Evolutionary conservation across 2,329 filamentous ascomycete genomes (phyloP).

Genomic region (Fusarium continuum): DNA sequence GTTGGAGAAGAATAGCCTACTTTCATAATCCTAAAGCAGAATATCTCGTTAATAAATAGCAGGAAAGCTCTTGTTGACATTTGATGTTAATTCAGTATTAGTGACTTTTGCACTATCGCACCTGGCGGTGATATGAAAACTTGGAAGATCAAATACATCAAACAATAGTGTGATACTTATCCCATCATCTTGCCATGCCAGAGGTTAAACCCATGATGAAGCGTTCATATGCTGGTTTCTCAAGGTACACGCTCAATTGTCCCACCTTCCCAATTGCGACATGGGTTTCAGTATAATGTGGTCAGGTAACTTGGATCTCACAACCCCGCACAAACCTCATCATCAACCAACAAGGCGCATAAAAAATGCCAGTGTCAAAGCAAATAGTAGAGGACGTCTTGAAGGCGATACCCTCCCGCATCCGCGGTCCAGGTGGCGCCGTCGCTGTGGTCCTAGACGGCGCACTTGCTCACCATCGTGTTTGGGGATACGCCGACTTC

Average conservation of each 20-base stretch:
- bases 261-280: constrained; percentile 28
- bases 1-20: no score
- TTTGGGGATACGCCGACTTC: constrained; percentile 33
- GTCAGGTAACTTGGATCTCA: not conserved
- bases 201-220: not conserved
- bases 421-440: constrained; percentile 28
- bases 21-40: no score
- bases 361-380: constrained; percentile 20
- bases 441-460: constrained; percentile 26
- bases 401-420: constrained; percentile 14
- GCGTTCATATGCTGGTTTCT: not conserved
- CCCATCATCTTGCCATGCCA: no score
- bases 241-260: constrained; percentile 2
- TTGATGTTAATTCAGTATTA: no score
- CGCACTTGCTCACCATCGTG: constrained; percentile 8
- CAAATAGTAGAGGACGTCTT: constrained; percentile 15
- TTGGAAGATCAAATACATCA: no score
- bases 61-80: no score
- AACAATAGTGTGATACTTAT: no score
- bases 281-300: not conserved
- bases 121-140: no score
- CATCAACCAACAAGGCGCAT: not conserved
- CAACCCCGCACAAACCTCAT: constrained; percentile 18
- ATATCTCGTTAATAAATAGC: no score
- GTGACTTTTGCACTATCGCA: no score